Conservation (phyloP, 345 rosid genomes). For the Eucalyptus decipiens region DNA sequence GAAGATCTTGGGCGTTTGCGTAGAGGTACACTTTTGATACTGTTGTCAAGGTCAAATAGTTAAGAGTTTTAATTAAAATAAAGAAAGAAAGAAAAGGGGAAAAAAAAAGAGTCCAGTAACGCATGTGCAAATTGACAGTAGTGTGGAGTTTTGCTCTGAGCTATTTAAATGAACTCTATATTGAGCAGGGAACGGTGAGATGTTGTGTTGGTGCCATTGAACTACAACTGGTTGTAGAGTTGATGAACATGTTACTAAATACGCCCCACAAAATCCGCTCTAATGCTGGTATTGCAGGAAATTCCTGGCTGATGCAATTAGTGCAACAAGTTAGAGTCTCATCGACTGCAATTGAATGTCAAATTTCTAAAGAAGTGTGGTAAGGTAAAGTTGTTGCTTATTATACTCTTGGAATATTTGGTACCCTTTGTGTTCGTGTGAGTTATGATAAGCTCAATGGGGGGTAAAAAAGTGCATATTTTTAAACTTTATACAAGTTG, state of each 20-base stretch:
- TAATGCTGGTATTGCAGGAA: neutral
- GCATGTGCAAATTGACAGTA: neutral
- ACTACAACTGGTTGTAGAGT: neutral
- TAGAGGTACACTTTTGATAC: neutral
- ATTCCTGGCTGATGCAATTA: neutral
- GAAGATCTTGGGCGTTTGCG: neutral
- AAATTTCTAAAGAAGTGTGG: neutral
- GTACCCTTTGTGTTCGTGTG: neutral
- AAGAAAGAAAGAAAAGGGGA: rapidly evolving
- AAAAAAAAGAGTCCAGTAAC: no score
- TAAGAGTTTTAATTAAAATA: neutral
- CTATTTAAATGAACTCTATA: neutral
- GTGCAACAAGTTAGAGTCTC: neutral
- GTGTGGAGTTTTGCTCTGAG: neutral
- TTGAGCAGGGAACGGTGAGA: neutral
- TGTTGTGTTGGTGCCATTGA: neutral
- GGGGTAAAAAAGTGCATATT: neutral
- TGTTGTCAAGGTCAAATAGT: neutral
- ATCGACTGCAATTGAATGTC: neutral
- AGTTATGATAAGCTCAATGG: neutral
- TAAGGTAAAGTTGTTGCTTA: neutral
- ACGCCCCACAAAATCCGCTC: neutral
- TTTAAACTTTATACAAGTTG: neutral
- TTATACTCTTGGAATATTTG: neutral
- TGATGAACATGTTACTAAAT: neutral